Percentiles rank a stretch among this genome's conserved stretches.
These are phyloP conservation scores for Cucurbita pepo DNA, from an alignment of 306 rosid species.

Conservation along the genomic window DNA sequence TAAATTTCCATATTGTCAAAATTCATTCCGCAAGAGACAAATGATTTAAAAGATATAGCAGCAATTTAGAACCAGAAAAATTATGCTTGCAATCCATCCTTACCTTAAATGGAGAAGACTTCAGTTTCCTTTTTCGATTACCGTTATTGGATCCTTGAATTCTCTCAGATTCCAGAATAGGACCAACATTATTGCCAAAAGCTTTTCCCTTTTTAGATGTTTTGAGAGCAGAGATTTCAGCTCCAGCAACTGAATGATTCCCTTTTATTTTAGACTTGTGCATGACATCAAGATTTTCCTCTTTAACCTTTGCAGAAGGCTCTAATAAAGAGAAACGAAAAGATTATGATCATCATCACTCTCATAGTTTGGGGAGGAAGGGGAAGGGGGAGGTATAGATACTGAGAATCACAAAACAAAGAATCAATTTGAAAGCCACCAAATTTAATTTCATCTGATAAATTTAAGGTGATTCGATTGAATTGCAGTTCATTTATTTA, in stretches of 20 bases:
- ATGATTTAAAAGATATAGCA: neutral
- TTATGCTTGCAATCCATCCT: conserved; percentile 10
- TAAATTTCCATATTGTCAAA: conserved; percentile 15
- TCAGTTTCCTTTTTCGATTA: conserved; percentile 46
- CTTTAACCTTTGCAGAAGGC: conserved; percentile 37
- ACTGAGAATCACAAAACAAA: neutral
- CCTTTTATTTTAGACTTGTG: conserved; percentile 37
- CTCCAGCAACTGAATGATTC: conserved; percentile 21
- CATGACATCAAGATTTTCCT: conserved; percentile 23
- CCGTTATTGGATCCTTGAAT: conserved; percentile 24
- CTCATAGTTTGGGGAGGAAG: neutral
- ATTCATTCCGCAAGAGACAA: conserved; percentile 13
- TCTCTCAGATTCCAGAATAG: conserved; percentile 28
- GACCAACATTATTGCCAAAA: conserved; percentile 18
- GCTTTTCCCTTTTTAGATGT: conserved; percentile 25
- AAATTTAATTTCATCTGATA: neutral
- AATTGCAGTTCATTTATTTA: neutral
- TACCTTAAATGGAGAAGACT: conserved; percentile 33
- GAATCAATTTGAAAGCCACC: neutral
- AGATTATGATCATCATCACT: conserved; percentile 4
- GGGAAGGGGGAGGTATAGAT: neutral
- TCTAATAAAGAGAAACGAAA: conserved; percentile 28
- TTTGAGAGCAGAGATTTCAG: conserved; percentile 20
- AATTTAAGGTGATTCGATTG: neutral
- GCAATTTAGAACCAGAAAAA: neutral